Conservation (phyloP, 2,329 filamentous ascomycete species). For the Exophiala bonariae region DNA sequence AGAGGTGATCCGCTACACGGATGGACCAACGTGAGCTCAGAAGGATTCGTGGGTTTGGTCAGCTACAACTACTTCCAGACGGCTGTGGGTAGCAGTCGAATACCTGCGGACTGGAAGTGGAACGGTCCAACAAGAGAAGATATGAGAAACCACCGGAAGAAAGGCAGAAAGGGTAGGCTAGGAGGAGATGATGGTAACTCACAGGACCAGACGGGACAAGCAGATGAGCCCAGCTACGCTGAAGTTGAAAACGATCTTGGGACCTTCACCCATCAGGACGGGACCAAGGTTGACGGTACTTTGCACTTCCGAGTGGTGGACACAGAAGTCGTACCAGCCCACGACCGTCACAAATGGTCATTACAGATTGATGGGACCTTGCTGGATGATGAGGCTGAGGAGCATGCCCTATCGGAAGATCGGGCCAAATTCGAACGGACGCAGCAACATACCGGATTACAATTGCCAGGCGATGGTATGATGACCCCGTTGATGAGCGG, state of each 20-base stretch:
- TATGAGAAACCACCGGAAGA: slow-evolving; percentile 28
- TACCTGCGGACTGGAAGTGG: slow-evolving; percentile 82
- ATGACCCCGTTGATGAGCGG: slow-evolving; percentile 22
- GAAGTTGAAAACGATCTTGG: slow-evolving; percentile 53
- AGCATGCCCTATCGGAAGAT: slow-evolving; percentile 57
- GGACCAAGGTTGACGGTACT: slow-evolving; percentile 68
- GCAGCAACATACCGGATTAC: slow-evolving; percentile 36
- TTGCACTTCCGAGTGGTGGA: slow-evolving; percentile 79
- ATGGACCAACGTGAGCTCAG: slow-evolving; percentile 69
- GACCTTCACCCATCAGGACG: slow-evolving; percentile 75
- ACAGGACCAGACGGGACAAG: slow-evolving; percentile 51
- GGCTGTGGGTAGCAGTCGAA: slow-evolving; percentile 72
- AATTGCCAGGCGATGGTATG: slow-evolving; percentile 7
- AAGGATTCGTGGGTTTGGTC: slow-evolving; percentile 83
- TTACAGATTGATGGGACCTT: slow-evolving; percentile 88
- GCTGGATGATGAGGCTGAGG: slow-evolving; percentile 68
- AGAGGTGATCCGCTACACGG: slow-evolving; percentile 76
- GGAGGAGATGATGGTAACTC: slow-evolving; percentile 34
- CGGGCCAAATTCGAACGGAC: slow-evolving; percentile 37
- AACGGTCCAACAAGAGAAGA: slow-evolving; percentile 54
- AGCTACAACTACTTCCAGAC: slow-evolving; percentile 93
- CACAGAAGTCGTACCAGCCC: slow-evolving; percentile 70
- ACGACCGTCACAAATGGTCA: slow-evolving; percentile 74
- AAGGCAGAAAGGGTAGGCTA: slow-evolving; percentile 29
- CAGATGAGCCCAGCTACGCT: slow-evolving; percentile 26